Conservation (phyloP, 139 green algal species). For the Haematococcus sp. region DNA sequence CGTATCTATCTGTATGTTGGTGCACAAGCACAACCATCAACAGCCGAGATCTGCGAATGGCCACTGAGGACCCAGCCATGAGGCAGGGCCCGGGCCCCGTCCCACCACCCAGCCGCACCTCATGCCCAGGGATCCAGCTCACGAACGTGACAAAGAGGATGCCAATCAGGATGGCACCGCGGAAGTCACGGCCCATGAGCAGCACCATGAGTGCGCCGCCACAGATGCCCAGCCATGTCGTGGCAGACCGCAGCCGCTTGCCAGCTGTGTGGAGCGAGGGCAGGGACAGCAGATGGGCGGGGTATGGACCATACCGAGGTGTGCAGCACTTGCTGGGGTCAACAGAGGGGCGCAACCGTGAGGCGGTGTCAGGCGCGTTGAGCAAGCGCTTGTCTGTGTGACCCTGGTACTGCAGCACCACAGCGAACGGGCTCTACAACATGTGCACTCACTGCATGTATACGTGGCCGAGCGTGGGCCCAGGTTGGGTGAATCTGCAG, state of each 20-base stretch:
- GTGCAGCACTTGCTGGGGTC: too few relatives aligned
- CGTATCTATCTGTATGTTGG: too few relatives aligned
- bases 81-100: too few relatives aligned
- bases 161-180: conserved; percentile 68
- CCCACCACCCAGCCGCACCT: conserved; percentile 3
- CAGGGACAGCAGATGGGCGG: too few relatives aligned
- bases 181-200: conserved; percentile 56
- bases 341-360: too few relatives aligned
- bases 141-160: conserved; percentile 83
- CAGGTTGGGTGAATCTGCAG: neutral
- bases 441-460: conserved; percentile 18
- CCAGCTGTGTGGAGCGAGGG: neutral
- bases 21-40: too few relatives aligned
- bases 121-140: conserved; percentile 70
- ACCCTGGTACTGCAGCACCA: too few relatives aligned
- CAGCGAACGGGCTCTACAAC: neutral
- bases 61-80: too few relatives aligned
- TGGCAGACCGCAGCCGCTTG: conserved; percentile 52
- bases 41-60: too few relatives aligned
- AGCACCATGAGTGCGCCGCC: conserved; percentile 67
- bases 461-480: conserved; percentile 27
- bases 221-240: conserved; percentile 69
- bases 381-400: too few relatives aligned
- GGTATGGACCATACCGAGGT: too few relatives aligned
- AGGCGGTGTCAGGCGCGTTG: too few relatives aligned